Base-by-base conservation (phyloP, 2,329 filamentous ascomycete species). In the Aurifilum marmelostoma region DNA sequence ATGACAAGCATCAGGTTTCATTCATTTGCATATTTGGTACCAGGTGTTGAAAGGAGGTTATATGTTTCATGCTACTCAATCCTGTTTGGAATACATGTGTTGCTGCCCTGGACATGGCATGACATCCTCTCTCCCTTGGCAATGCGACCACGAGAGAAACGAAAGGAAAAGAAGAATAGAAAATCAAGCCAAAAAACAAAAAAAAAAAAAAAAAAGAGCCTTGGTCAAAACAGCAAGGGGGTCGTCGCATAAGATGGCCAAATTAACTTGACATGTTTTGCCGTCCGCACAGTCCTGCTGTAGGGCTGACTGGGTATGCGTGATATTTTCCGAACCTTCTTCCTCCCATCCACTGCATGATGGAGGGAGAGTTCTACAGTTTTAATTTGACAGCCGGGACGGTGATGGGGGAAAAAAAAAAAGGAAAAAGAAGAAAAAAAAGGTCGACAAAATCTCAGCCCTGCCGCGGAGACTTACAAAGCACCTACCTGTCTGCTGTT, bases 381-480 rank as follows among this genome's bases (percentile, higher is more conserved):
- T n/a, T 32, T 12, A 59, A 16, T n/a, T 29, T 32, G 18, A 59
- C 18, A 14, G 29, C 32, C 8, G 6, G 56, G 39, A 32, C 39
- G 52, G 52, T 43, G 47, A 58, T 41, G 63, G n/a, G n/a, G n/a
- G n/a, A n/a, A n/a, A n/a, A n/a, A n/a, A n/a, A n/a, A n/a, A n/a
- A n/a, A n/a, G n/a, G n/a, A n/a, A n/a, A n/a, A n/a, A n/a, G n/a
- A n/a, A n/a, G n/a, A 34, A 34, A 56, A 34, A 24, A 43, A 24
- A 14, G 43, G 27, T 65, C 16, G 63, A 58, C 63, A 59, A 34
- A 43, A 43, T 47, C 47, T 58, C 52, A 65, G 37, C 34, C 52
- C 16, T 59, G 52, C 52, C 27, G 9, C 39, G 24, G 11, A 62
- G 27, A 24, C 27, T 32, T 21, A 24, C 9, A n/a, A 34, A 16